Evolutionary conservation across 2,329 filamentous ascomycete genomes (phyloP).

Genomic region (Diaporthe sp.): DNA sequence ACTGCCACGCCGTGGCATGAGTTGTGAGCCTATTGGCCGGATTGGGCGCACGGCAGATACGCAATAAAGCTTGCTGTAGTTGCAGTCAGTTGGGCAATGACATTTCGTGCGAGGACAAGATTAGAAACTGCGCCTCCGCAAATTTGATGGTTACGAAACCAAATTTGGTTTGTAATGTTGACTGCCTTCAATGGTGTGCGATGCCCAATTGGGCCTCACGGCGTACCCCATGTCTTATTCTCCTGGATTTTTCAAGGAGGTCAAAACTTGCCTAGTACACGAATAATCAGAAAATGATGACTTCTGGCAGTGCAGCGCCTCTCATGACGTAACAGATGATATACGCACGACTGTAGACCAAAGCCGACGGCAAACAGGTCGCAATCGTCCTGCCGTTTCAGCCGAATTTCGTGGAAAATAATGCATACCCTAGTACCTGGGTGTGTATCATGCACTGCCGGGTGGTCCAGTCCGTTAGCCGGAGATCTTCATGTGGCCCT

Average conservation of each 20-base stretch:
- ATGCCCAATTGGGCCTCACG: neutral
- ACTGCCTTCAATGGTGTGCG: neutral
- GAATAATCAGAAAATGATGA: neutral
- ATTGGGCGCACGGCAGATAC: slow-evolving; percentile 10
- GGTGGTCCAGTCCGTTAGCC: slow-evolving; percentile 16
- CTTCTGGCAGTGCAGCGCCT: neutral
- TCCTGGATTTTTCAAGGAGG: neutral
- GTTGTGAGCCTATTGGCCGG: slow-evolving; percentile 20
- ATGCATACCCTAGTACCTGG: slow-evolving; percentile 29
- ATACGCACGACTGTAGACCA: slow-evolving; percentile 20
- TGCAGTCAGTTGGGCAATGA: slow-evolving; percentile 15
- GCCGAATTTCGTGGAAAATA: slow-evolving; percentile 20
- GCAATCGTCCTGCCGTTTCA: slow-evolving; percentile 10
- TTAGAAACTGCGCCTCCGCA: slow-evolving; percentile 24
- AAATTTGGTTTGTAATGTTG: slow-evolving; percentile 12
- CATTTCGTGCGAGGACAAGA: slow-evolving; percentile 8
- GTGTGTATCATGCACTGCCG: slow-evolving; percentile 26
- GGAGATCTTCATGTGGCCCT: slow-evolving; percentile 34
- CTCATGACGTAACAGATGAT: neutral
- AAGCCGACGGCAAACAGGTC: slow-evolving; percentile 18
- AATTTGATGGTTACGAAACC: neutral
- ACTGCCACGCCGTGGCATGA: slow-evolving; percentile 18
- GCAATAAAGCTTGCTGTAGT: slow-evolving; percentile 16
- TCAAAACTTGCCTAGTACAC: neutral
- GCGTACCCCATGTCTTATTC: neutral